A percentile compares a stretch with the other conserved stretches of the same genome.
Conservation (phyloP, 805 yeast genomes). For the Lachancea mirantina region DNA sequence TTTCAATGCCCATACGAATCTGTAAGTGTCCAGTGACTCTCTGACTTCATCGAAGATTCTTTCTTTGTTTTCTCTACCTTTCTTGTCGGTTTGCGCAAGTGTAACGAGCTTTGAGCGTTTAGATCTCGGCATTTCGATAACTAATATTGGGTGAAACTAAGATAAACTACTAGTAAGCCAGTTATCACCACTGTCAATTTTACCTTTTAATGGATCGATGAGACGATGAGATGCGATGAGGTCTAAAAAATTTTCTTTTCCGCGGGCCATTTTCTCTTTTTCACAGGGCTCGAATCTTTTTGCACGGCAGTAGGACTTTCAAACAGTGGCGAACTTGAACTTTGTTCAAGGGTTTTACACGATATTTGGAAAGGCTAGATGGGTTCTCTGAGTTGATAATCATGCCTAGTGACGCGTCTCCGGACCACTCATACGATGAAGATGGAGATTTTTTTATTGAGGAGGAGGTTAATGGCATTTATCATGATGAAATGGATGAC, state of each 20-base stretch:
- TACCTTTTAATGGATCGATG: not conserved
- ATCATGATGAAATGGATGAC: constrained; percentile 7
- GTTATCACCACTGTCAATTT: too few relatives aligned
- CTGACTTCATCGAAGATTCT: constrained; percentile 88
- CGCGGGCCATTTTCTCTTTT: not conserved
- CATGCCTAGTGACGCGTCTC: too few relatives aligned
- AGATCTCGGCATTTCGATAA: constrained; percentile 77
- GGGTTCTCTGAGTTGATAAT: too few relatives aligned
- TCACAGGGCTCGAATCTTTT: too few relatives aligned
- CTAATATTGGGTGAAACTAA: too few relatives aligned
- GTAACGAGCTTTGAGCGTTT: constrained; percentile 95
- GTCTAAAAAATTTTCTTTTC: constrained; percentile 2
- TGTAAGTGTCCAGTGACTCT: constrained; percentile 66
- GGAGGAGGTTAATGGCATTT: constrained; percentile 10
- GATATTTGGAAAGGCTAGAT: too few relatives aligned
- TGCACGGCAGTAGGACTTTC: too few relatives aligned
- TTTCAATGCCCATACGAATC: constrained; percentile 76
- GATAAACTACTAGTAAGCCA: too few relatives aligned
- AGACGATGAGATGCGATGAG: constrained; percentile 14
- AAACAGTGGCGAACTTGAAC: too few relatives aligned
- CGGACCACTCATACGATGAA: constrained; percentile 13
- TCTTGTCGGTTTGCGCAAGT: constrained; percentile 91
- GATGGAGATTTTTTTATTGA: constrained; percentile 14
- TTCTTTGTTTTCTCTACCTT: constrained; percentile 88
- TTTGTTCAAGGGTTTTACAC: too few relatives aligned